These are phyloP conservation scores for Cucurbita moschata DNA, from an alignment of 306 rosid genomes.

Conservation along the genomic window DNA sequence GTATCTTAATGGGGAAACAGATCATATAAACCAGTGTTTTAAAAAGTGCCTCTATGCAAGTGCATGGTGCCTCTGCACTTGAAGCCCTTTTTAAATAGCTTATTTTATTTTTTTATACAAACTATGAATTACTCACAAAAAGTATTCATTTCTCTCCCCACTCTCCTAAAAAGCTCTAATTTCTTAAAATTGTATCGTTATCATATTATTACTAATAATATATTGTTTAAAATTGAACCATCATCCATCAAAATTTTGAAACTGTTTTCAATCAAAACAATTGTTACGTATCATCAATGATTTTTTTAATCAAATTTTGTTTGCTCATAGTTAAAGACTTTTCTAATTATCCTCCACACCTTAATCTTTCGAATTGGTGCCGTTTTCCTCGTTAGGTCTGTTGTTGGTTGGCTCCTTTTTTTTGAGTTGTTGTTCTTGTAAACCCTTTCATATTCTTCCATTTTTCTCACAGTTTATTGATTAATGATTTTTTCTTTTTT, in stretches of 20 bases:
- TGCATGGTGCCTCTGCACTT: background rate
- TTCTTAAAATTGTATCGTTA: background rate
- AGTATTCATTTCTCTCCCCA: background rate
- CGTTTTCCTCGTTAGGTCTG: background rate
- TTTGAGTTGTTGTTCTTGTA: background rate
- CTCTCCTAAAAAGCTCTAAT: background rate
- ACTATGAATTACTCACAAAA: background rate
- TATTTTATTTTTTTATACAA: background rate
- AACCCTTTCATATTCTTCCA: background rate
- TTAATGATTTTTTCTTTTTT: too few relatives aligned
- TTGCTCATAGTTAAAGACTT: background rate
- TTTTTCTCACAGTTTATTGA: too few relatives aligned
- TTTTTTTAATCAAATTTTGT: background rate
- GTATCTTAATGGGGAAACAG: background rate
- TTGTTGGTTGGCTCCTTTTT: background rate
- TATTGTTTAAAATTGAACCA: background rate
- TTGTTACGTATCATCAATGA: background rate
- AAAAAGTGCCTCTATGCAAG: background rate
- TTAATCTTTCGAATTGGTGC: too few relatives aligned
- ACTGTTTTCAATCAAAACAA: background rate
- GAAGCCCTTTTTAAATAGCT: background rate
- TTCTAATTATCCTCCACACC: background rate
- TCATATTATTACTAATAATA: background rate
- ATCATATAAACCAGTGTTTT: background rate
- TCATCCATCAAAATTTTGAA: background rate